These are phyloP conservation scores for Colletotrichum navitas DNA, from an alignment of 2,329 filamentous ascomycete genomes.

Conservation along the genomic window DNA sequence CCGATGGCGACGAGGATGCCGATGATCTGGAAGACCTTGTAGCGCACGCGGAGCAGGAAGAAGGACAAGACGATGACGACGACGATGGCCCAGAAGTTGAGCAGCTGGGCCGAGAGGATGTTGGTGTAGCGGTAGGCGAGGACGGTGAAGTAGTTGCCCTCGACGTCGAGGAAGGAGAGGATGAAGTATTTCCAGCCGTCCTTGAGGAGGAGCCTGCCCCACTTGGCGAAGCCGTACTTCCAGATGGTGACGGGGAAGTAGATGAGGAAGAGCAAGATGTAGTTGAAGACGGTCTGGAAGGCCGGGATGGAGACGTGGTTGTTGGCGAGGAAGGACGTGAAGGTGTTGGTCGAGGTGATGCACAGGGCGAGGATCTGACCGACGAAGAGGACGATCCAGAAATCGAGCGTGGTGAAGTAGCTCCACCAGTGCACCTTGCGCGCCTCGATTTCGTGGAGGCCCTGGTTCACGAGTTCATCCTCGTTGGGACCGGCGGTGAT, in stretches of 20 bases:
- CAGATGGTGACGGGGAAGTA: constrained; percentile 86
- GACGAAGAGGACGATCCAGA: constrained; percentile 85
- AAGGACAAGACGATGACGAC: constrained; percentile 90
- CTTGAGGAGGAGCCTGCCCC: constrained; percentile 70
- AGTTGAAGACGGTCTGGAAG: constrained; percentile 97
- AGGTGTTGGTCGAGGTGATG: constrained; percentile 93
- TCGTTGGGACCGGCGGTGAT: constrained; percentile 44
- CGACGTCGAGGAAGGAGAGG: constrained; percentile 91
- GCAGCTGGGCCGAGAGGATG: constrained; percentile 90
- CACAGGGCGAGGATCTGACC: constrained; percentile 89
- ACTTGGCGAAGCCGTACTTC: constrained; percentile 81
- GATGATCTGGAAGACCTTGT: constrained; percentile 85
- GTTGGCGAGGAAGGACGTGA: constrained; percentile 78
- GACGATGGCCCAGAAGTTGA: constrained; percentile 99
- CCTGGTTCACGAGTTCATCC: constrained; percentile 60
- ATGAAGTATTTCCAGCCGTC: constrained; percentile 96
- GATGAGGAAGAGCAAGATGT: constrained; percentile 83
- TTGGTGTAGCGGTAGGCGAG: constrained; percentile 94
- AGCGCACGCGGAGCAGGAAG: constrained; percentile 85
- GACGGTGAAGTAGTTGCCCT: constrained; percentile 98
- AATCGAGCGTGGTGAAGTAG: constrained; percentile 86
- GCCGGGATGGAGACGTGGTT: constrained; percentile 85
- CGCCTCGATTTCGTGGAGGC: constrained; percentile 67
- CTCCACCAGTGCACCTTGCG: constrained; percentile 71
- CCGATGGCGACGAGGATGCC: constrained; percentile 93